Percentiles rank a stretch among this genome's conserved stretches.
Evolutionary conservation across 306 rosid species (phyloP).

Genomic region (Pyrus communis): DNA sequence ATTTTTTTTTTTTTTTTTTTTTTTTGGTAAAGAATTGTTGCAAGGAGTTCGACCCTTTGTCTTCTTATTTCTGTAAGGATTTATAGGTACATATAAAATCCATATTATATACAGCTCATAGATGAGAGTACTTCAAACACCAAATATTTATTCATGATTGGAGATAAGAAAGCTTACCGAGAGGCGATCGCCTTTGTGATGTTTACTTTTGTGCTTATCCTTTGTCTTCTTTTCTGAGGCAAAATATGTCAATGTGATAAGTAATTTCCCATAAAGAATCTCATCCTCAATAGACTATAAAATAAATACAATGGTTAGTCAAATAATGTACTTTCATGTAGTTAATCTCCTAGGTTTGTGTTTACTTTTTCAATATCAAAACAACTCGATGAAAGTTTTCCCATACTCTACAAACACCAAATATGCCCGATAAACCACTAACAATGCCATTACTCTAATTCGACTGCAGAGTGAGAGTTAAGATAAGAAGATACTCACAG

Average conservation of each 20-base stretch:
- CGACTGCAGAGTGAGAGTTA: not conserved
- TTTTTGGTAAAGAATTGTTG: not conserved
- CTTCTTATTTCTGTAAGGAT: not conserved
- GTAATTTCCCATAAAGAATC: too few species aligned
- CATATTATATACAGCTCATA: not conserved
- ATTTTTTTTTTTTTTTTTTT: too few species aligned
- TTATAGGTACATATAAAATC: not conserved
- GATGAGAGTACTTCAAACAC: not conserved
- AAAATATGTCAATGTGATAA: too few species aligned
- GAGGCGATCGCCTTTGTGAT: conserved; percentile 31
- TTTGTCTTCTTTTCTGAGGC: too few species aligned
- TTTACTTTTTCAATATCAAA: not conserved
- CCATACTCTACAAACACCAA: too few species aligned
- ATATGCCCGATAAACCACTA: not conserved
- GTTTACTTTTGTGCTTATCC: conserved; percentile 38
- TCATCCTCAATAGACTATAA: too few species aligned
- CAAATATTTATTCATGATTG: not conserved
- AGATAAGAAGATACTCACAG: too few species aligned
- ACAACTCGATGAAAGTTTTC: not conserved
- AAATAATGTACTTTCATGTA: not conserved
- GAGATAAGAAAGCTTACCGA: conserved; percentile 43
- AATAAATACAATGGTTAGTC: too few species aligned
- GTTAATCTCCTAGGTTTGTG: not conserved
- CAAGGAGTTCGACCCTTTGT: not conserved
- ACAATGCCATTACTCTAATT: not conserved